phyloP scores from a whole-genome alignment of 495 filamentous ascomycete species.

The Geopyxis carbonaria region DNA sequence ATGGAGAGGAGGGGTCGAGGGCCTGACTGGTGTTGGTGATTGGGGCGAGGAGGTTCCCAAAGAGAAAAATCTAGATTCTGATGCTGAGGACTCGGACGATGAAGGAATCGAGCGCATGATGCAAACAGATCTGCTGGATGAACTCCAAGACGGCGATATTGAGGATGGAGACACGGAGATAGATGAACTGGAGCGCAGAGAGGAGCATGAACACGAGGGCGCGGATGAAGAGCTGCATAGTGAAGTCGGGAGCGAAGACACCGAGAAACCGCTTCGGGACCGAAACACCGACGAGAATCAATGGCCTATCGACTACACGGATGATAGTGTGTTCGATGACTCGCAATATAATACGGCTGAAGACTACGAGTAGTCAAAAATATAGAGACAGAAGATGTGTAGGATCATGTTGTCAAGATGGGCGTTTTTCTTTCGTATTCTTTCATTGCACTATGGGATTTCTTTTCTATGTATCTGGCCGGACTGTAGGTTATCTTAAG shows the following conservation, averaged over 20 bases:
- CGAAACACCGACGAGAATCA: neutral
- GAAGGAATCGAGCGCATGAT: neutral
- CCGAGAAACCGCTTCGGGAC: conserved; percentile 1
- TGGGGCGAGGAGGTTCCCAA: conserved; percentile 24
- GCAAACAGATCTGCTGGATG: conserved; percentile 1
- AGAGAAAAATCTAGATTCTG: conserved; percentile 11
- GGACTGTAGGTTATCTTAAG: too few species aligned
- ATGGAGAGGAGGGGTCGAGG: conserved; percentile 52
- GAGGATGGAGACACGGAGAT: neutral
- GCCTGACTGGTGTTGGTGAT: conserved; percentile 15
- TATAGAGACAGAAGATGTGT: too few species aligned
- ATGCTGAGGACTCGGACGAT: conserved; percentile 7
- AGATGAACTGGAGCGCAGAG: neutral
- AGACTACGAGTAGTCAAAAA: conserved; percentile 8
- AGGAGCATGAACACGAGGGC: neutral
- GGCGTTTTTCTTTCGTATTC: too few species aligned
- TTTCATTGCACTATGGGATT: too few species aligned
- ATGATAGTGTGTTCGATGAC: conserved; percentile 5
- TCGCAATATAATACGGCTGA: conserved; percentile 8
- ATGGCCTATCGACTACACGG: conserved; percentile 1
- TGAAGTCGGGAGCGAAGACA: conserved; percentile 5
- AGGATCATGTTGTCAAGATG: too few species aligned
- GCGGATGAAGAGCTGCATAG: neutral
- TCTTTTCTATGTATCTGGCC: too few species aligned
- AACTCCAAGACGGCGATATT: conserved; percentile 5